Evolutionary conservation across 2,329 filamentous ascomycete genomes (phyloP).

Genomic region (Aspergillus sp.): DNA sequence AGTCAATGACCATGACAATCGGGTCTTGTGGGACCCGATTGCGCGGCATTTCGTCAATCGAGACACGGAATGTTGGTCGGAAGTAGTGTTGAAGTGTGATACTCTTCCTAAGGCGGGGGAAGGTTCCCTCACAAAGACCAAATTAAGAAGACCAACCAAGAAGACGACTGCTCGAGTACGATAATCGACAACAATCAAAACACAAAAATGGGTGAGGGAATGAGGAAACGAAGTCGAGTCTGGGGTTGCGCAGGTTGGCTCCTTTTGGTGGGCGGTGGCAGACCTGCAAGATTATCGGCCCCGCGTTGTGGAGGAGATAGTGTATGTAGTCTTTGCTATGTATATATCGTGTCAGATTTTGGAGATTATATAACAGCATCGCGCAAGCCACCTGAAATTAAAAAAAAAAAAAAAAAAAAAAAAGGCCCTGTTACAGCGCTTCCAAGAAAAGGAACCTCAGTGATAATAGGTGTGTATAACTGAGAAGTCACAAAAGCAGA

Average conservation of each 20-base stretch:
- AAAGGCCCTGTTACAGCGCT: constrained; percentile 24
- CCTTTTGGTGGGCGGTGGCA: constrained; percentile 27
- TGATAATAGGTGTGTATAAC: constrained; percentile 13
- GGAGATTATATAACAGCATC: constrained; percentile 19
- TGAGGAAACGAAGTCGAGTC: constrained; percentile 13
- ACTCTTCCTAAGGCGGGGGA: constrained; percentile 17
- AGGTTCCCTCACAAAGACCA: constrained; percentile 14
- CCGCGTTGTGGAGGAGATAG: not conserved
- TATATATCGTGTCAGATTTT: constrained; percentile 6
- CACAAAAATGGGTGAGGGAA: constrained; percentile 3
- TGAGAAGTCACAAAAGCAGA: not conserved
- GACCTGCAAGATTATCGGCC: not conserved
- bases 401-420: constrained; percentile 3
- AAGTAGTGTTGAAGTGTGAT: constrained; percentile 21
- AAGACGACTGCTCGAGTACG: constrained; percentile 10
- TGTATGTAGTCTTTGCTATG: not conserved
- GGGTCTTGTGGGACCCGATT: constrained; percentile 59
- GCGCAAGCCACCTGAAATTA: constrained; percentile 1
- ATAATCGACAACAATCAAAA: constrained; percentile 8
- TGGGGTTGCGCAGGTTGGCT: constrained; percentile 18
- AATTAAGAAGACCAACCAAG: constrained; percentile 5
- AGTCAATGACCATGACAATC: constrained; percentile 79
- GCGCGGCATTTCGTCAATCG: constrained; percentile 33
- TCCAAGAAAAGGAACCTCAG: constrained; percentile 22
- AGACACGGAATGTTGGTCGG: constrained; percentile 16